Evolutionary conservation across 2,329 filamentous ascomycete genomes (phyloP), one percentile per base, ranked within the genome.

Genomic region (Atkinsonella hypoxylon): DNA sequence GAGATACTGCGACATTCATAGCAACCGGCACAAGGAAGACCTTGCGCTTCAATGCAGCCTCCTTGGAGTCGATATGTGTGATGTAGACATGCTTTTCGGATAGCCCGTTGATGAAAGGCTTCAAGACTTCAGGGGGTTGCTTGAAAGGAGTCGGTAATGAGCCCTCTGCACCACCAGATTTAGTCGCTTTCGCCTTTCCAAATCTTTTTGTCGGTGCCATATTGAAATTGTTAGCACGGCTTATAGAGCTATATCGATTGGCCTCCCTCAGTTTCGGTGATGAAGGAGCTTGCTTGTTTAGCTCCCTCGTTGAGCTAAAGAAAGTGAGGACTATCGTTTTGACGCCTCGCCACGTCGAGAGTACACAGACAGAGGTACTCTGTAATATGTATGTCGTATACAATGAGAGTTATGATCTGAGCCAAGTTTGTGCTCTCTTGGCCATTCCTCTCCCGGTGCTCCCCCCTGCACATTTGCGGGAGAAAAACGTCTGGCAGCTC

Each of bases 11-110:
- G 34, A 85, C 51, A 67, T 96, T 96, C 68, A 95, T 81, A 17
- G 82, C 65, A 17, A 89, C 75, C 15, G 90, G 89, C 1, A 95
- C 82, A 45, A 81, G 60, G 68, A 95, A 96, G 60, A 94, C 85
- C 61, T 87, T 85, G 64, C 79, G 79, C 70, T 96, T 96, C 69
- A 90, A 81, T 30, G 75, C 73, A 18, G 69, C 67, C 0, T 83
- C 81, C 54, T 85, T 82, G 53, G 69, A 70, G 73, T 96, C 90
- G 67, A 95, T 73, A 71, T 95, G 89, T 31, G 85, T 76, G 60
- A 96, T 78, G 75, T 96, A 95, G 63, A 95, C 77, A 65, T 87
- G 81, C 51, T 77, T 70, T 51, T 77, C 73, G 52, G 81, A 77
- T 53, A 95, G 81, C 42, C 73, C 76, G 36, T 77, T 70, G 61